phyloP scores from a whole-genome alignment of 1,284 basidiomycete species.

The Puccinia horiana region DNA sequence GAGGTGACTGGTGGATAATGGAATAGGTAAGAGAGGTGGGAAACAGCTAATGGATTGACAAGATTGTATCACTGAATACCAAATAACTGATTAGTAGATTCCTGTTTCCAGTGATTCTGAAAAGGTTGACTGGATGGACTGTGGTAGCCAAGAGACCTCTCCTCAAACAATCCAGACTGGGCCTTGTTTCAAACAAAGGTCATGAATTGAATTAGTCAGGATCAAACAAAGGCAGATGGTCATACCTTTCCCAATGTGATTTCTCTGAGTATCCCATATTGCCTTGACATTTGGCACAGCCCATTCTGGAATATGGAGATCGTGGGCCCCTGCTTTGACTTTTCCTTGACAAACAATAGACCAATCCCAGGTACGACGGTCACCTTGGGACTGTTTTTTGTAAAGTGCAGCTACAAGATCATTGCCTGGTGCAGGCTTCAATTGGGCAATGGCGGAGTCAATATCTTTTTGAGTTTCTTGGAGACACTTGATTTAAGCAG shows the following conservation, averaged over 20 bases:
- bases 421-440: not conserved
- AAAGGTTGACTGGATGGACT: not conserved
- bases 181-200: not conserved
- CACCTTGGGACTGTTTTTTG: not conserved
- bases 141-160: not conserved
- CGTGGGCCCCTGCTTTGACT: not conserved
- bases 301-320: not conserved
- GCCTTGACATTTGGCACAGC: not conserved
- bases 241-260: not conserved
- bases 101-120: not conserved
- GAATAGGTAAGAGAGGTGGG: not conserved
- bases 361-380: constrained; percentile 11
- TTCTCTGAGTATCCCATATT: constrained; percentile 3
- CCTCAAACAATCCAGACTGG: not conserved
- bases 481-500: not conserved
- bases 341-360: not conserved
- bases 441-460: not conserved
- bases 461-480: not conserved
- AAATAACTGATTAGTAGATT: not conserved
- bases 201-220: not conserved
- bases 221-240: not conserved
- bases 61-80: not conserved
- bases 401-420: not conserved
- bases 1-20: not conserved
- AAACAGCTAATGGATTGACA: not conserved